phyloP scores from a whole-genome alignment of 257 asterid species.

The Rehmannia glutinosa region DNA sequence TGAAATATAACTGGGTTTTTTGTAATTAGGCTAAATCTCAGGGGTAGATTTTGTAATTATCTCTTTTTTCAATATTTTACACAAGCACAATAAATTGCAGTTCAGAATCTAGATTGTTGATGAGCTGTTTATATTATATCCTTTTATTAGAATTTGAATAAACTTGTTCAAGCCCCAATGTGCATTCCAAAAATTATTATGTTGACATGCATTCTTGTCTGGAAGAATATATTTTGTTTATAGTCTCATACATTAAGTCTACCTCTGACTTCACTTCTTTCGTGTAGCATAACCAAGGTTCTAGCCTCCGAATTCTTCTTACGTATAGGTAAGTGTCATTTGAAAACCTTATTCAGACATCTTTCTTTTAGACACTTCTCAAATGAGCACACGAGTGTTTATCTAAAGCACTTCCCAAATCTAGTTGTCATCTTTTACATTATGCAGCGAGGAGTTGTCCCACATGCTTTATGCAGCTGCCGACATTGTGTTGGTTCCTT shows the following conservation, averaged over 20 bases:
- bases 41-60: too few species aligned
- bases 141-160: too few species aligned
- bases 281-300: slow-evolving; percentile 68
- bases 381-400: background rate
- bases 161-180: too few species aligned
- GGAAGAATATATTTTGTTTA: background rate
- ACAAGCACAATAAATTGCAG: too few species aligned
- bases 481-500: slow-evolving; percentile 92
- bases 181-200: too few species aligned
- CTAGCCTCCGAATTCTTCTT: slow-evolving; percentile 74
- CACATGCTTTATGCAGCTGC: slow-evolving; percentile 96
- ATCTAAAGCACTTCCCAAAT: background rate
- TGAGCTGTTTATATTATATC: too few species aligned
- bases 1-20: too few species aligned
- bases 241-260: background rate
- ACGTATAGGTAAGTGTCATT: slow-evolving; percentile 57
- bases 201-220: too few species aligned
- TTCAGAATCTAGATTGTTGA: too few species aligned
- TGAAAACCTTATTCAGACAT: background rate
- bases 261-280: slow-evolving; percentile 25
- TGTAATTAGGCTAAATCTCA: too few species aligned
- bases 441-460: slow-evolving; percentile 84
- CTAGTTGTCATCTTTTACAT: slow-evolving; percentile 2
- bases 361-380: background rate
- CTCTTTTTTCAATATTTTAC: too few species aligned